phyloP scores from a whole-genome alignment of 176 grass and related monocot species.

The Carex cristatella region DNA sequence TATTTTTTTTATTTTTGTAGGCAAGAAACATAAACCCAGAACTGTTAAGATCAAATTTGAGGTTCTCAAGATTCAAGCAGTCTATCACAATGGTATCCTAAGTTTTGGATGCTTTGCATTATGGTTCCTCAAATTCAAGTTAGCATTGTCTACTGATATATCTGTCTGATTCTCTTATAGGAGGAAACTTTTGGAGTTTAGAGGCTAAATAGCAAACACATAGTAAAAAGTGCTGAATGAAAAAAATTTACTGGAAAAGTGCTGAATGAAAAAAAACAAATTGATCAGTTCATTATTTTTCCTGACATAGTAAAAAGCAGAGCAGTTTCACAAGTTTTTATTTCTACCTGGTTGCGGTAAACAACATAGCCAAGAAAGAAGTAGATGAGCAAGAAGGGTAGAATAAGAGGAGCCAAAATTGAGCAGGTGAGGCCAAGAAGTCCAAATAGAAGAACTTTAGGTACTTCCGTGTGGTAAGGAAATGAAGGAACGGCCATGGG shows the following conservation, averaged over 20 bases:
- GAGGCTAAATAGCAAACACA: background rate
- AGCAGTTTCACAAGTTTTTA: background rate
- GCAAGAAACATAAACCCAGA: background rate
- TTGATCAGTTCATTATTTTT: background rate
- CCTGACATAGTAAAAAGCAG: background rate
- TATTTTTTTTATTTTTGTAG: background rate
- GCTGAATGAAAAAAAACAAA: background rate
- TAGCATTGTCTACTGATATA: background rate
- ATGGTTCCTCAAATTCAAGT: background rate
- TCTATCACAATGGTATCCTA: background rate
- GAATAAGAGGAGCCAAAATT: conserved; percentile 74
- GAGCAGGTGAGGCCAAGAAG: conserved; percentile 89
- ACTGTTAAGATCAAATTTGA: background rate
- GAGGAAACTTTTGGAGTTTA: background rate
- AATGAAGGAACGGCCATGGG: conserved; percentile 44
- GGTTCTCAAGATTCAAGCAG: background rate
- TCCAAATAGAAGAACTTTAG: conserved; percentile 76
- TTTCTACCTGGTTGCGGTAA: conserved; percentile 78
- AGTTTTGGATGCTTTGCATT: background rate
- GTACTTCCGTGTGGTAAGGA: conserved; percentile 89
- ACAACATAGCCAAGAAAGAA: conserved; percentile 78
- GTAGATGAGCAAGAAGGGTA: conserved; percentile 88
- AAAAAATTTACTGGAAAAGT: background rate
- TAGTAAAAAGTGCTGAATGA: background rate
- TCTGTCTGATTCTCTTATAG: background rate